Base-by-base conservation (phyloP, 2,329 filamentous ascomycete species). In the Juglanconis sp. region DNA sequence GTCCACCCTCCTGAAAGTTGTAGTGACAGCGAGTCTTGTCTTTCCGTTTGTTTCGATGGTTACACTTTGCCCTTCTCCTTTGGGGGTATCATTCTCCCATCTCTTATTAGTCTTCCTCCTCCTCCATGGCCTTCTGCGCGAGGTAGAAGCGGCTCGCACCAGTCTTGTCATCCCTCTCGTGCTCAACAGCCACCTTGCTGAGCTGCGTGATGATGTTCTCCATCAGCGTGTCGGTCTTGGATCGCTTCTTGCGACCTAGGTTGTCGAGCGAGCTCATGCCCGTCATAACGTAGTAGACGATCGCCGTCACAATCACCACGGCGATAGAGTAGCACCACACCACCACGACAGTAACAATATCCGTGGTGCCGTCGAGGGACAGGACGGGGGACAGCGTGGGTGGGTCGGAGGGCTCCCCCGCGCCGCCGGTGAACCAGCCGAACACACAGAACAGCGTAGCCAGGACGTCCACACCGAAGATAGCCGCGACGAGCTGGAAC, bases 381-480 rank as follows among this genome's bases (percentile, higher is more conserved):
- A 75, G 71, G 55, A 73, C 67, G 11, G 34, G 52, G 66, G 74
- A 77, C n/a, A 69, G 53, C 54, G 72, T 73, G 0, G 58, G 65
- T 48, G 71, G 76, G 65, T 67, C 72, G 50, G 66, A 72, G 61
- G 60, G 59, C 66, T 71, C 71, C 55, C 71, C 74, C 10, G 65
- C 75, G 52, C 76, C 74, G 61, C 85, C 86, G 48, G 82, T 83
- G 67, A 92, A 78, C 88, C 88, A 91, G 62, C 88, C 89, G 77
- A 91, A 91, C 71, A 90, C 75, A 75, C 82, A 85, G 83, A 91
- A 92, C 69, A 91, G 79, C 59, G 88, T 91, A 46, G 88, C 85
- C 35, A 91, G 74, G 56, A 84, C 82, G 73, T 91, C 89, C 70
- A 92, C 89, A 72, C 83, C 80, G 66, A 89, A 77, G 73, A 91